A percentile compares a stretch with the other conserved stretches of the same genome.
phyloP scores from a whole-genome alignment of 2,329 filamentous ascomycete species.

The Ascochyta rabiei region DNA sequence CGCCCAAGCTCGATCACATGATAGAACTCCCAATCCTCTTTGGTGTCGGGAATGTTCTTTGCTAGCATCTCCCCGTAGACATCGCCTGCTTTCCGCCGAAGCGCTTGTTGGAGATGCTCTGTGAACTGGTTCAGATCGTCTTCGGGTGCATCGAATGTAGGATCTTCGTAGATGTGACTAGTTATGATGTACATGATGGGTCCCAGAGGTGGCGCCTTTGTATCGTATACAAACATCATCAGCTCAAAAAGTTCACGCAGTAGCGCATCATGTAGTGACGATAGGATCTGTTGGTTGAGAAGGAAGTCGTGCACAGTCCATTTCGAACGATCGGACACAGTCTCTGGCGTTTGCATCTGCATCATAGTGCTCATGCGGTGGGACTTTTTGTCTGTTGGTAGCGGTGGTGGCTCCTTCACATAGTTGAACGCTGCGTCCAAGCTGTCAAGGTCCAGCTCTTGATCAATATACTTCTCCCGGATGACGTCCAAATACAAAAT shows the following conservation, averaged over 20 bases:
- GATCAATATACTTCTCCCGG: slow-evolving; percentile 81
- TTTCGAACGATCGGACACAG: slow-evolving; percentile 56
- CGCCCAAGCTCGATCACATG: slow-evolving; percentile 91
- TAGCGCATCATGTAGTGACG: slow-evolving; percentile 77
- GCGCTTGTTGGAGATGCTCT: slow-evolving; percentile 71
- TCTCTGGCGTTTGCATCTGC: slow-evolving; percentile 34
- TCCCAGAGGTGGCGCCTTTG: slow-evolving; percentile 82
- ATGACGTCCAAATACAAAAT: slow-evolving; percentile 85
- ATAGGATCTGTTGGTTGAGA: slow-evolving; percentile 75
- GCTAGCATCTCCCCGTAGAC: slow-evolving; percentile 81
- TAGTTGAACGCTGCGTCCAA: slow-evolving; percentile 83
- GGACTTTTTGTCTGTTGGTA: slow-evolving; percentile 65
- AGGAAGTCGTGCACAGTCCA: slow-evolving; percentile 59
- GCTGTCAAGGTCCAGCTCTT: slow-evolving; percentile 80
- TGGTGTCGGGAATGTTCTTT: slow-evolving; percentile 77
- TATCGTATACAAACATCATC: slow-evolving; percentile 87
- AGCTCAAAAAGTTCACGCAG: slow-evolving; percentile 85
- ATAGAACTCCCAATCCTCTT: slow-evolving; percentile 86
- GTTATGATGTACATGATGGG: slow-evolving; percentile 81
- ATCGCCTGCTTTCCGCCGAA: slow-evolving; percentile 75
- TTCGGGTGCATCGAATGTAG: slow-evolving; percentile 71
- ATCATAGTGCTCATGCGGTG: slow-evolving; percentile 56
- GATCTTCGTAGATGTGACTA: slow-evolving; percentile 80
- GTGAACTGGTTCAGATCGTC: slow-evolving; percentile 76
- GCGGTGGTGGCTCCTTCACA: slow-evolving; percentile 71